Evolutionary conservation across 441 rosid genomes (phyloP), one percentile per base, ranked within the genome.

Genomic region (Erodium texanum): DNA sequence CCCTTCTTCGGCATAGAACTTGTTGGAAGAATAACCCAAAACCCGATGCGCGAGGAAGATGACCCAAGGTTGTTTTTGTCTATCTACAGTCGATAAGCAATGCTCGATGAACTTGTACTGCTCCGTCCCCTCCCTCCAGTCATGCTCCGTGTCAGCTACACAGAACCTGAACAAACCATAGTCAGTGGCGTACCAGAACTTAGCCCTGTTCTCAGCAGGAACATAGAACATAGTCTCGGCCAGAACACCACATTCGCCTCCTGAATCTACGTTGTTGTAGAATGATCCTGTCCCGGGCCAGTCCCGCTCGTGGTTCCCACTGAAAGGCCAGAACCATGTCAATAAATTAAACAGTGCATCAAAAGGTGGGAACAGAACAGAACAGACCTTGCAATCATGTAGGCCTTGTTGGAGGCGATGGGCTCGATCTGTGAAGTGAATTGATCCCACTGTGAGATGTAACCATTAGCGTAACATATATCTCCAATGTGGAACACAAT

Each of bases 361-460:
- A n/a, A n/a, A n/a, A n/a, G n/a, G n/a, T n/a, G n/a, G n/a, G n/a
- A n/a, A n/a, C n/a, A n/a, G n/a, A n/a, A n/a, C n/a, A 5, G 5
- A 3, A 50, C n/a, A n/a, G 14, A 93, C 96, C 97, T 93, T 34
- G 84, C 96, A 43, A 91, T 68, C 99, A 91, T 93, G 79, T 89
- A 93, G 2, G 96, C 89, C 65, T 87, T 86, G 0, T 73, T 77
- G 45, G 96, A 88, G 69, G 96, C 85, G 24, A 93, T 82, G 24
- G 93, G 95, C 82, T 93, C 88, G 19, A 93, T 86, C 80, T 90
- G 95, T 36, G 96, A 85, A 27, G 99, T 93, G 80, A 93, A 91
- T 68, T 93, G 99, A 76, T 93, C 99, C 99, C 99, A 93, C 73
- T 93, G 95, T 4, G 99, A 91, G 71, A 93, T 41, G 70, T 91